A percentile compares a stretch with the other conserved stretches of the same genome.
Evolutionary conservation across 139 green algal genomes (phyloP).

Genomic region (Protoeuglena noctilucae): DNA sequence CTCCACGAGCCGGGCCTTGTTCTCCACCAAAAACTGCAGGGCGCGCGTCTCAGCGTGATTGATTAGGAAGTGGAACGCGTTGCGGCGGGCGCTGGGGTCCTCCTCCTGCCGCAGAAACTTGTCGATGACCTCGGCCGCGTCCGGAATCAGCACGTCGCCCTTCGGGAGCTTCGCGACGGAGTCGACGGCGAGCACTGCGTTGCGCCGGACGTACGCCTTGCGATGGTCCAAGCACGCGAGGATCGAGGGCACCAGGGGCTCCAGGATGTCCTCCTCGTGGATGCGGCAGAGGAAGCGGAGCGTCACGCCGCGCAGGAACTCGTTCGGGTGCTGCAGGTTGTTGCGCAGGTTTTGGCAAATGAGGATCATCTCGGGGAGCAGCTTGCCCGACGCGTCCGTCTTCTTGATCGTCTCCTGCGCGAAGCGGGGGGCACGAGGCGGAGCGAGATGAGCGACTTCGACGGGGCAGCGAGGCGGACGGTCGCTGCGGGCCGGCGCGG

Average conservation of each 20-base stretch:
- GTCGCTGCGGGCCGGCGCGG: no score
- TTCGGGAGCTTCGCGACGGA: constrained; percentile 83
- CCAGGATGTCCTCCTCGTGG: constrained; percentile 89
- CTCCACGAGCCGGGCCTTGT: constrained; percentile 66
- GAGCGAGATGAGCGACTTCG: no score
- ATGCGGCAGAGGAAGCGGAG: constrained; percentile 94
- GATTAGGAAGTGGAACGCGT: constrained; percentile 86
- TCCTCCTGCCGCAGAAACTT: constrained; percentile 47
- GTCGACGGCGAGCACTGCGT: constrained; percentile 86
- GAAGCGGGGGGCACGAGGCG: no score
- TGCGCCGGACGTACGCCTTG: constrained; percentile 89
- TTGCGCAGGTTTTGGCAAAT: constrained; percentile 99
- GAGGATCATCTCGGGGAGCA: constrained; percentile 99
- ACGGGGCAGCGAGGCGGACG: no score
- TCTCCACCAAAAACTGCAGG: constrained; percentile 66
- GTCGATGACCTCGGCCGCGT: constrained; percentile 88
- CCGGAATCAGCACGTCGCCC: constrained; percentile 77
- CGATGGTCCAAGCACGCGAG: constrained; percentile 89
- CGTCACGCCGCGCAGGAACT: constrained; percentile 91
- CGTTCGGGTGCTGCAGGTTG: constrained; percentile 99
- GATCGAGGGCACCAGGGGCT: constrained; percentile 87
- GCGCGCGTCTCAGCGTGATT: constrained; percentile 61
- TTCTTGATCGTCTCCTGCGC: constrained; percentile 95
- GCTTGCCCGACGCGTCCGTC: constrained; percentile 80
- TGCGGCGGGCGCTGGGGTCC: constrained; percentile 80